A percentile compares a stretch with the other conserved stretches of the same genome.
Conservation (phyloP, 192 early-diverging fungal species). For the Coemansia sp. region DNA sequence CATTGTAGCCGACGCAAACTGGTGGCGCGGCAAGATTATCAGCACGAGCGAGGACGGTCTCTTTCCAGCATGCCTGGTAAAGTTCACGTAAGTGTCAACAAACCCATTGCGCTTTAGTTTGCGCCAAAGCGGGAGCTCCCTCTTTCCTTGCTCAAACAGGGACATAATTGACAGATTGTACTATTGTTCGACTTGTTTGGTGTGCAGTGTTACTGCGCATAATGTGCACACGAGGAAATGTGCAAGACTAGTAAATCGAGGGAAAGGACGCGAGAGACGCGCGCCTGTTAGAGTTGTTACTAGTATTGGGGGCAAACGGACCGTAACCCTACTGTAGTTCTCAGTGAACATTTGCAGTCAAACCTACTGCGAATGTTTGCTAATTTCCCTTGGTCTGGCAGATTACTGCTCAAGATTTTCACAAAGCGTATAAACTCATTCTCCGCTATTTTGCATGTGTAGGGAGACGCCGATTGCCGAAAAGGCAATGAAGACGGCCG, state of each 20-base stretch:
- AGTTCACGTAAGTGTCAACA: conserved; percentile 53
- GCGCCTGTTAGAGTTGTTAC: conserved; percentile 9
- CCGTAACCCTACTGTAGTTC: conserved; percentile 2
- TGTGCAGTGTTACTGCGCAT: background rate
- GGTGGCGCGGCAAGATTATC: conserved; percentile 55
- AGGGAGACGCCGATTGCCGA: conserved; percentile 39
- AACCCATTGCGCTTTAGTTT: background rate
- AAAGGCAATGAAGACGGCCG: conserved; percentile 49
- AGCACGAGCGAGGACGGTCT: conserved; percentile 50
- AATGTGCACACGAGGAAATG: conserved; percentile 2
- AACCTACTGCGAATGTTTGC: conserved; percentile 1
- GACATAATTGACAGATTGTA: background rate
- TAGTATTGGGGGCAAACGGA: background rate
- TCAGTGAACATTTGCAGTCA: background rate
- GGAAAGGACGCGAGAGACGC: background rate
- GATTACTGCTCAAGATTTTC: background rate
- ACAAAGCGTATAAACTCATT: background rate
- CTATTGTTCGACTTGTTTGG: background rate
- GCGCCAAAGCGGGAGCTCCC: background rate
- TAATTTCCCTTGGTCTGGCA: conserved; percentile 2
- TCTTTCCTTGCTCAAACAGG: conserved; percentile 2
- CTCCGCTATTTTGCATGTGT: conserved; percentile 6
- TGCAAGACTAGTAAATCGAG: background rate
- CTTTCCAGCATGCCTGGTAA: conserved; percentile 57
- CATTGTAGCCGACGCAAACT: conserved; percentile 55